Evolutionary conservation across 2,329 filamentous ascomycete species (phyloP), one percentile per base, ranked within the genome.

Genomic region (Aspergillus texensis): DNA sequence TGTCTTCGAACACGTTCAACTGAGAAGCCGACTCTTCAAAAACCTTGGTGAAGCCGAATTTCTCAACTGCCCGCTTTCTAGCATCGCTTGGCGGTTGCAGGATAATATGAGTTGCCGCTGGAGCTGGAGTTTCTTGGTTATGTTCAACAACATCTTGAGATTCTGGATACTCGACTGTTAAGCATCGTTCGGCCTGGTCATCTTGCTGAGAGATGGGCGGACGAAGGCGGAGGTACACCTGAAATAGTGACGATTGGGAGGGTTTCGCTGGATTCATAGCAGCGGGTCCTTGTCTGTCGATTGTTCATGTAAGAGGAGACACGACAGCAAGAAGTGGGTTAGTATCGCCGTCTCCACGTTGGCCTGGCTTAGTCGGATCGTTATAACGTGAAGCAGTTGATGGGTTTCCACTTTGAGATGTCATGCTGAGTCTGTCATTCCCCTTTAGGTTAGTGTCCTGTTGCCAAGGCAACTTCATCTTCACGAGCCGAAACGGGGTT

Each of bases 1-100:
- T 92, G 72, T 89, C 89, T 68, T 92, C 86, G 74, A 99, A 97
- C 11, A 99, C 80, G 72, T 97, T 93, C 32, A 95, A 82, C 75
- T 99, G 95, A 8, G 86, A 87, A 1, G 93, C 89, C 71, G 91
- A 85, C 74, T 98, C 94, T 71, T 96, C 91, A 71, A 98, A 97
- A 1, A 99, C 93, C 66, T 88, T 88, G 0, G 95, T 99, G 74
- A 99, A 99, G 1, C 90, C 92, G 75, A 98, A 99, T 75, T 91
- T 93, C 78, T 99, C 95, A 41, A 97, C 88, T 1, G 94, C 93
- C 53, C 94, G 88, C 70, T 94, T 92, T 62, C 94, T 87, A 65
- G 88, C 86, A 65, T 97, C 94, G 66, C 89, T 91, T 2, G 93
- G 91, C 0, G 94, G 93, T 70, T 92, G 91, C 19, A 94, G 78